Evolutionary conservation across 805 yeast genomes (phyloP).

Genomic region (Myxozyma neotropica): DNA sequence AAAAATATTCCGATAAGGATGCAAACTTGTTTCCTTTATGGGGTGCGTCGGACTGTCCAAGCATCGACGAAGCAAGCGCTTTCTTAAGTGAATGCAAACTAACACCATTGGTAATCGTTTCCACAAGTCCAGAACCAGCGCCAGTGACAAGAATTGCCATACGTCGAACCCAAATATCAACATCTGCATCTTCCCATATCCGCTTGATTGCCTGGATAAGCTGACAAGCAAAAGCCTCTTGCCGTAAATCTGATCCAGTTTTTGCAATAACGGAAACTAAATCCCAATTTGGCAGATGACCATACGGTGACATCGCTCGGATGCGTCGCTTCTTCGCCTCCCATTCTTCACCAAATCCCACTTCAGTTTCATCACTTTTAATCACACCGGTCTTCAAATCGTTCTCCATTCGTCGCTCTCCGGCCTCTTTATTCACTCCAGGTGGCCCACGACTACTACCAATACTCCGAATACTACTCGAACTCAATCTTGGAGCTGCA

Average conservation of each 20-base stretch:
- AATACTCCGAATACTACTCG: slow-evolving; percentile 16
- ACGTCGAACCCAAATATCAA: slow-evolving; percentile 85
- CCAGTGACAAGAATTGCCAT: slow-evolving; percentile 93
- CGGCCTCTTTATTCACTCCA: slow-evolving; percentile 55
- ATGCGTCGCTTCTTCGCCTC: slow-evolving; percentile 76
- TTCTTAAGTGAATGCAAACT: slow-evolving; percentile 94
- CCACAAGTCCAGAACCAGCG: slow-evolving; percentile 88
- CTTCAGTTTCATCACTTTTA: slow-evolving; percentile 47
- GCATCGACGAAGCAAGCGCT: slow-evolving; percentile 76
- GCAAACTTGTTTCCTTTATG: slow-evolving; percentile 61
- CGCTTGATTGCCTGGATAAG: slow-evolving; percentile 82
- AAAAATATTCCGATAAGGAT: slow-evolving; percentile 76
- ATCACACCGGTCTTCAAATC: slow-evolving; percentile 86
- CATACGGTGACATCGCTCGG: slow-evolving; percentile 73
- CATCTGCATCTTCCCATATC: slow-evolving; percentile 72
- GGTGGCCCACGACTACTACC: slow-evolving; percentile 14
- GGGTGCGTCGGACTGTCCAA: slow-evolving; percentile 66
- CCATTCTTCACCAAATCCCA: slow-evolving; percentile 94
- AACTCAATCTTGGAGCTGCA: slow-evolving; percentile 11
- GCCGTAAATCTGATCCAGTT: slow-evolving; percentile 93
- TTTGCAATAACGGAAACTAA: slow-evolving; percentile 93
- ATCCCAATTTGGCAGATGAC: slow-evolving; percentile 92
- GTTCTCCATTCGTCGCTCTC: slow-evolving; percentile 88
- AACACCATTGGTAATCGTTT: slow-evolving; percentile 92
- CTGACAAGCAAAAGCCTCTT: slow-evolving; percentile 98